Conservation (phyloP, 805 yeast genomes). For the Candida koratica region DNA sequence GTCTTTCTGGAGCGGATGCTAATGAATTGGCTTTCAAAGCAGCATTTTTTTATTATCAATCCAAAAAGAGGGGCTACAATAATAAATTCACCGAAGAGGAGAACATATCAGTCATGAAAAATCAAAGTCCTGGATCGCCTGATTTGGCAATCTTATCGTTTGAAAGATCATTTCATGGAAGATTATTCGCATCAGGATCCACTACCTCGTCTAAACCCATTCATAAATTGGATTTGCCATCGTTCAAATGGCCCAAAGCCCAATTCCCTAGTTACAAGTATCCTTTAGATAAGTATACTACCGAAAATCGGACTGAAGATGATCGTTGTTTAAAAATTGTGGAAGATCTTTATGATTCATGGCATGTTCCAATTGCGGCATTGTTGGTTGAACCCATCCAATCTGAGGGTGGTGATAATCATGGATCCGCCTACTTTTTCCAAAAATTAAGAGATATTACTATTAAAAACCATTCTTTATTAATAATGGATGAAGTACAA, state of each 20-base stretch:
- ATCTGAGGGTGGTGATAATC: constrained; percentile 91
- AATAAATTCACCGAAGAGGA: constrained; percentile 67
- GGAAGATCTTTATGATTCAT: constrained; percentile 61
- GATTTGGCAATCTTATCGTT: constrained; percentile 82
- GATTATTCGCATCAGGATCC: constrained; percentile 87
- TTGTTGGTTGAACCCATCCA: constrained; percentile 87
- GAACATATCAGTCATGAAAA: constrained; percentile 68
- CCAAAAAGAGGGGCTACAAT: constrained; percentile 60
- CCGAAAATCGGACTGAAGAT: constrained; percentile 72
- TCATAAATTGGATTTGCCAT: constrained; percentile 89
- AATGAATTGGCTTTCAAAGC: constrained; percentile 88
- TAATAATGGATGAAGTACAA: constrained; percentile 84
- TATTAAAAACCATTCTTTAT: constrained; percentile 60
- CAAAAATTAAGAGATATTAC: constrained; percentile 79
- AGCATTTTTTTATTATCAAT: constrained; percentile 76
- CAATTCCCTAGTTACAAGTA: constrained; percentile 82
- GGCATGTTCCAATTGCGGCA: constrained; percentile 83
- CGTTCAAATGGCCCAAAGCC: constrained; percentile 96
- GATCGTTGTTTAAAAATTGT: constrained; percentile 73
- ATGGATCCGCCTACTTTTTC: constrained; percentile 73
- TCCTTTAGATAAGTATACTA: constrained; percentile 68
- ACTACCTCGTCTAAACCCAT: constrained; percentile 92
- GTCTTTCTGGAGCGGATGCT: constrained; percentile 83
- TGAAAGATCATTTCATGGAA: constrained; percentile 89
- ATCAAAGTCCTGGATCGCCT: constrained; percentile 85